A percentile compares a stretch with the other conserved stretches of the same genome.
These are phyloP conservation scores for Globisporangium carolinianum DNA, from an alignment of 352 stramenopile genomes.

Conservation along the genomic window DNA sequence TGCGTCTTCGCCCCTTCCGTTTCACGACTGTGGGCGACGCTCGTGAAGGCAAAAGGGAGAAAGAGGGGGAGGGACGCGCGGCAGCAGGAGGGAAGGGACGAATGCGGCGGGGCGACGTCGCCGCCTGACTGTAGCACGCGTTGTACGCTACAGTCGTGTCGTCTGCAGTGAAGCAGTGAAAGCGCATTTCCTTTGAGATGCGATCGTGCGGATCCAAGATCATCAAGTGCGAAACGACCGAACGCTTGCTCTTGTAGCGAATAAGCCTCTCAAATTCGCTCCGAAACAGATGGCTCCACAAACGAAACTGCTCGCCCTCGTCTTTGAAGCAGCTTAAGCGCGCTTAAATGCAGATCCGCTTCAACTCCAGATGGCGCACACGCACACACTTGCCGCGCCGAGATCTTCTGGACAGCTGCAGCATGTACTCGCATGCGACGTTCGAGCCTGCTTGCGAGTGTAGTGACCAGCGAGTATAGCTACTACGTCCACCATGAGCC, in stretches of 20 bases:
- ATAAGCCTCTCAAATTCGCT: not conserved
- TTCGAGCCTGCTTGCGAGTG: not conserved
- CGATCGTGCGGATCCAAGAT: not conserved
- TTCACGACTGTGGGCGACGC: slow-evolving; percentile 58
- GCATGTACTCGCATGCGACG: not conserved
- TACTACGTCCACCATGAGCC: too few species aligned
- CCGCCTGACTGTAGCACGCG: too few species aligned
- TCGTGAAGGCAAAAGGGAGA: not conserved
- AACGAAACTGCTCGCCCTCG: not conserved
- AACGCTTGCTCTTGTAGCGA: not conserved
- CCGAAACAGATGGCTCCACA: not conserved
- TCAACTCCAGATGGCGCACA: not conserved
- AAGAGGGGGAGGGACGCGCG: slow-evolving; percentile 4
- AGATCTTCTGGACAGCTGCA: not conserved
- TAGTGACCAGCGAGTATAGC: too few species aligned
- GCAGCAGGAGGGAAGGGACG: not conserved
- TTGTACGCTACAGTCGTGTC: not conserved
- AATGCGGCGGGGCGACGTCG: not conserved
- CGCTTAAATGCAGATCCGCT: not conserved
- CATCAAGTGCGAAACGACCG: not conserved
- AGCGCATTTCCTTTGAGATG: not conserved
- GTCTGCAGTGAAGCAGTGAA: not conserved
- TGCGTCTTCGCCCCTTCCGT: slow-evolving; percentile 46
- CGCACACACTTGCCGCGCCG: too few species aligned
- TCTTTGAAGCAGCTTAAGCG: not conserved